Evolutionary conservation across 148 eudicot genomes (phyloP), one percentile per base, ranked within the genome.

Genomic region (Polygonum maritimum): DNA sequence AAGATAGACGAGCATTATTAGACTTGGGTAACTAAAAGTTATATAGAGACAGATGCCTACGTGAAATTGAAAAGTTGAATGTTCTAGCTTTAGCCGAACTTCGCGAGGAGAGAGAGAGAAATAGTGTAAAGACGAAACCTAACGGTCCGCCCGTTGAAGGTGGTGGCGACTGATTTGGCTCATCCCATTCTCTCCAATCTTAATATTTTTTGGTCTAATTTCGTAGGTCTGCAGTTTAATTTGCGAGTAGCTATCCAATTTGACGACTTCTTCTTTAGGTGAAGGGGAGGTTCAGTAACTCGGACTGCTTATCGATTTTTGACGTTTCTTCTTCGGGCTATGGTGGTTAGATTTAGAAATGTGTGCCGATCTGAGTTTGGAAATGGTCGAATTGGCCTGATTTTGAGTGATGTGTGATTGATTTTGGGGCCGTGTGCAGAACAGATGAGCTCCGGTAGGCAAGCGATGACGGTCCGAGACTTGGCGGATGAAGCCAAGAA

Each of bases 401-500:
- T 39, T 40, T 38, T 58, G 71, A 52, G 75, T 58, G 52, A 74
- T 74, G 80, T 57, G 62, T 76, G 40, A 33, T 67, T 51, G 13
- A 45, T 14, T 63, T 26, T 57, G 76, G 39, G 44, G 19, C 21
- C 16, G 11, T 41, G 9, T 45, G 12, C 48, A 48, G 48, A 71
- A 70, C 36, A 77, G 81, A 89, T 87, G 91, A 89, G 88, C 82
- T 63, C 85, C 31, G 85, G 85, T 51, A 81, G 83, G 87, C 84
- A 82, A 63, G 47, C 81, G 78, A 89, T 85, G 79, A 80, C 89
- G 71, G 84, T 79, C 74, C 81, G 85, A 49, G 97, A 91, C 84
- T 87, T 93, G 10, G 82, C 81, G 3, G 98, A 93, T 67, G 98
- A 93, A 82, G 97, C 92, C 2, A 91, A 93, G 88, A 93, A 86